phyloP scores from a whole-genome alignment of 306 rosid genomes.

The Trifolium pratense region DNA sequence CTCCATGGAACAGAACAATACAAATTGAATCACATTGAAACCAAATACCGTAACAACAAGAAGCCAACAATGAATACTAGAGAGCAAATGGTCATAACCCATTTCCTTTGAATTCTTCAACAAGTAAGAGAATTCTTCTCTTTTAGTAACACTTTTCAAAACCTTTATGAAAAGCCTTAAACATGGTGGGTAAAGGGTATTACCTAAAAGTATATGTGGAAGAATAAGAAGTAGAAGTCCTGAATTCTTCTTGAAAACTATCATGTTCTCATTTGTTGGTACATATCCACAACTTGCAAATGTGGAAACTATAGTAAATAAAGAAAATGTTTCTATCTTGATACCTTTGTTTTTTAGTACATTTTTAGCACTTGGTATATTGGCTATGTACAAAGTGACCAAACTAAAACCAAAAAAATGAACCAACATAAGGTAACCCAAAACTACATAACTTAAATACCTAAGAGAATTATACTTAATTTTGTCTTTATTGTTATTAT shows the following conservation, averaged over 20 bases:
- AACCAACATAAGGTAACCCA: constrained; percentile 39
- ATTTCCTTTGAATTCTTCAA: constrained; percentile 48
- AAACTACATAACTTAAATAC: constrained; percentile 39
- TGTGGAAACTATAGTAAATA: constrained; percentile 64
- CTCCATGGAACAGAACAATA: constrained; percentile 62
- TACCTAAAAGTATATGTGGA: constrained; percentile 57
- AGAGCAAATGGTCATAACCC: constrained; percentile 54
- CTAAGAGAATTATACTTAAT: constrained; percentile 34
- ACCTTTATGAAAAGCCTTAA: constrained; percentile 54
- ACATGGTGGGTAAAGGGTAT: constrained; percentile 62
- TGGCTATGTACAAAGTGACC: constrained; percentile 37
- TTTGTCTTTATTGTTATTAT: neutral
- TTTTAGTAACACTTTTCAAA: constrained; percentile 43
- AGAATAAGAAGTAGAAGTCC: constrained; percentile 62
- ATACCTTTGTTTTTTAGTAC: constrained; percentile 49
- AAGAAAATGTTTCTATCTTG: constrained; percentile 54
- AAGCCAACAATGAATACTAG: constrained; percentile 47
- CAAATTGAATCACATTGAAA: constrained; percentile 52
- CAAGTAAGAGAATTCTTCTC: constrained; percentile 55
- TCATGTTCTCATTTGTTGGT: constrained; percentile 85
- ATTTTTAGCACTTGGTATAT: constrained; percentile 44
- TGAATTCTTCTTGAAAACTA: constrained; percentile 70
- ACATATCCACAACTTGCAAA: constrained; percentile 72
- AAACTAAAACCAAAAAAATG: constrained; percentile 44
- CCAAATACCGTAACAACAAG: constrained; percentile 51